Evolutionary conservation across 2,329 filamentous ascomycete species (phyloP).

Genomic region (Septoria linicola): DNA sequence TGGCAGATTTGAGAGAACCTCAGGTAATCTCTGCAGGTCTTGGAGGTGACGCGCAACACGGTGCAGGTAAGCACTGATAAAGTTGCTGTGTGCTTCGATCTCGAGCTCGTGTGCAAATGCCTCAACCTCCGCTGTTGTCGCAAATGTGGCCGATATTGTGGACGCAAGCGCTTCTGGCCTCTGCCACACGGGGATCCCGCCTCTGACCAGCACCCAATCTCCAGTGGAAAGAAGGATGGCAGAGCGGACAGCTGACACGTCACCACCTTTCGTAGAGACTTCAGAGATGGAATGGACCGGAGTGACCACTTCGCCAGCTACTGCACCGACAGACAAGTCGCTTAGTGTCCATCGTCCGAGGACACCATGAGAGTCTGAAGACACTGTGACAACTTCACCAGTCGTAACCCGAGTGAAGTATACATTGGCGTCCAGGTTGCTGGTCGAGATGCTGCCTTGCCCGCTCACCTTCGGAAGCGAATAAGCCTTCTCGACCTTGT

Average conservation of each 20-base stretch:
- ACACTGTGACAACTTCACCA: slow-evolving; percentile 70
- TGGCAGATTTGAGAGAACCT: slow-evolving; percentile 69
- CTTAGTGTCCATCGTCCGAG: slow-evolving; percentile 71
- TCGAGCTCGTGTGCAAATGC: slow-evolving; percentile 77
- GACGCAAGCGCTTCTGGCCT: slow-evolving; percentile 80
- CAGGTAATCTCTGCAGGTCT: slow-evolving; percentile 75
- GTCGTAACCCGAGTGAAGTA: slow-evolving; percentile 83
- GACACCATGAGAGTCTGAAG: slow-evolving; percentile 73
- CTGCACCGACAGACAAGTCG: slow-evolving; percentile 32
- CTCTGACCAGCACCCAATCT: slow-evolving; percentile 81
- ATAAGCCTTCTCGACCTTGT: slow-evolving; percentile 72
- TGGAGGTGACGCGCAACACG: slow-evolving; percentile 76
- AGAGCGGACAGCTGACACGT: slow-evolving; percentile 73
- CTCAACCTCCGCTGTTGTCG: slow-evolving; percentile 63
- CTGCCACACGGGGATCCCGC: slow-evolving; percentile 77
- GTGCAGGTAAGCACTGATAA: slow-evolving; percentile 80
- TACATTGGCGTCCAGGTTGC: slow-evolving; percentile 74
- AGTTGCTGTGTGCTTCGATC: slow-evolving; percentile 79
- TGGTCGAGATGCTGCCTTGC: slow-evolving; percentile 73
- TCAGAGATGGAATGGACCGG: slow-evolving; percentile 74
- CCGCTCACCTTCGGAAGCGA: slow-evolving; percentile 70
- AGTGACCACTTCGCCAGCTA: slow-evolving; percentile 23
- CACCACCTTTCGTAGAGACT: slow-evolving; percentile 68
- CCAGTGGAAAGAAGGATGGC: slow-evolving; percentile 64
- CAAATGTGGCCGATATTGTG: slow-evolving; percentile 76